Evolutionary conservation across 306 rosid genomes (phyloP).

Genomic region (Gynostemma pentaphyllum): DNA sequence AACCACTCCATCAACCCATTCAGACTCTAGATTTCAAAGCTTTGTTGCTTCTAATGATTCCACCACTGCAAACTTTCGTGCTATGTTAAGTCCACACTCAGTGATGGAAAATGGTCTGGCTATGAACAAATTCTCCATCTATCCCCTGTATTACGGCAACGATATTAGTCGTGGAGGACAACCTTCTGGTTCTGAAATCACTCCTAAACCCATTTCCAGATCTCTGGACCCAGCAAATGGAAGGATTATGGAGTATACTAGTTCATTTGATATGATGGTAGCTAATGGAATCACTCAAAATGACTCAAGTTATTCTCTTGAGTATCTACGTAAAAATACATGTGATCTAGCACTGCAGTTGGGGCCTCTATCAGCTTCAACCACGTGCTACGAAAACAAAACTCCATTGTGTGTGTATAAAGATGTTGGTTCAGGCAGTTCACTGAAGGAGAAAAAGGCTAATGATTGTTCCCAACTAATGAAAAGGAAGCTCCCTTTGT

Average conservation of each 20-base stretch:
- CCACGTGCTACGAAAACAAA: conserved; percentile 13
- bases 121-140: conserved; percentile 20
- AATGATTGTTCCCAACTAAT: neutral
- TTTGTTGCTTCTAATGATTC: neutral
- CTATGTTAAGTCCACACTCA: conserved; percentile 17
- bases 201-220: conserved; percentile 14
- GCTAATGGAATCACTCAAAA: conserved; percentile 12
- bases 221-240: conserved; percentile 15
- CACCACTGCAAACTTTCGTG: neutral
- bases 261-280: conserved; percentile 5
- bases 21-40: conserved; percentile 3
- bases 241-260: conserved; percentile 9
- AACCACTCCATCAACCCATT: conserved; percentile 1
- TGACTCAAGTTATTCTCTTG: conserved; percentile 2
- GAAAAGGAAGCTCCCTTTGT: conserved; percentile 8
- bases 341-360: conserved; percentile 66
- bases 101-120: conserved; percentile 18
- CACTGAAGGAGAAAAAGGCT: conserved; percentile 4
- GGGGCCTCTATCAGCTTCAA: conserved; percentile 29
- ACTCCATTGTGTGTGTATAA: conserved; percentile 10
- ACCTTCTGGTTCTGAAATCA: conserved; percentile 4
- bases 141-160: conserved; percentile 37
- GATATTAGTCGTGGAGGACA: conserved; percentile 8
- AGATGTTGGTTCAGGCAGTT: conserved; percentile 2
- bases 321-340: conserved; percentile 9